A percentile compares a stretch with the other conserved stretches of the same genome.
Conservation (phyloP, 2,329 filamentous ascomycete species). For the Pseudocercospora cruenta region DNA sequence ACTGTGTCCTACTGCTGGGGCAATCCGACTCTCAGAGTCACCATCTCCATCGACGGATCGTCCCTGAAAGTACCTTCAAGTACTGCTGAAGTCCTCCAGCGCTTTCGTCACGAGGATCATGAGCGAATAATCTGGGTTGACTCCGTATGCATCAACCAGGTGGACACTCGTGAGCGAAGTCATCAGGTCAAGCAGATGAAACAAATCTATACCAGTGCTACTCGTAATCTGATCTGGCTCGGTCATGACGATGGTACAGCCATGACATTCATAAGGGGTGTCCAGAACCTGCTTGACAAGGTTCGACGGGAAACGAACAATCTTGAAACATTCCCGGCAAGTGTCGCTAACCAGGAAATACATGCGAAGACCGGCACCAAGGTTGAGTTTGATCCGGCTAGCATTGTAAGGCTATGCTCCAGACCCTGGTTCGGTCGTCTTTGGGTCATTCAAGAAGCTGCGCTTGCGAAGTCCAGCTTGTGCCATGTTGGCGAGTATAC, state of each 20-base stretch:
- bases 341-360: too few relatives aligned
- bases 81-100: background rate
- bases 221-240: slow-evolving; percentile 4
- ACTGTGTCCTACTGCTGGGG: slow-evolving; percentile 16
- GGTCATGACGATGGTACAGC: slow-evolving; percentile 1
- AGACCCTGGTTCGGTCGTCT: slow-evolving; percentile 13
- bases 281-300: background rate
- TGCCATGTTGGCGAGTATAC: background rate
- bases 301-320: background rate
- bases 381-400: background rate
- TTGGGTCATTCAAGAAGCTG: slow-evolving; percentile 16
- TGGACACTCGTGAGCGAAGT: background rate
- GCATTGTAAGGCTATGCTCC: background rate
- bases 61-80: background rate
- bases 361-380: background rate
- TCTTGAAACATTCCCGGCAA: background rate
- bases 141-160: slow-evolving; percentile 14
- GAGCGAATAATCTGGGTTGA: background rate
- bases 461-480: background rate
- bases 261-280: too few relatives aligned
- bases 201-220: background rate
- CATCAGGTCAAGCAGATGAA: slow-evolving; percentile 11
- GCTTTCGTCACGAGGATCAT: background rate
- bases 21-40: background rate
- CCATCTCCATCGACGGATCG: background rate